Evolutionary conservation across 164 flowering plant species (phyloP), one percentile per base, ranked within the genome.

Genomic region (Euptelea pleiosperma): DNA sequence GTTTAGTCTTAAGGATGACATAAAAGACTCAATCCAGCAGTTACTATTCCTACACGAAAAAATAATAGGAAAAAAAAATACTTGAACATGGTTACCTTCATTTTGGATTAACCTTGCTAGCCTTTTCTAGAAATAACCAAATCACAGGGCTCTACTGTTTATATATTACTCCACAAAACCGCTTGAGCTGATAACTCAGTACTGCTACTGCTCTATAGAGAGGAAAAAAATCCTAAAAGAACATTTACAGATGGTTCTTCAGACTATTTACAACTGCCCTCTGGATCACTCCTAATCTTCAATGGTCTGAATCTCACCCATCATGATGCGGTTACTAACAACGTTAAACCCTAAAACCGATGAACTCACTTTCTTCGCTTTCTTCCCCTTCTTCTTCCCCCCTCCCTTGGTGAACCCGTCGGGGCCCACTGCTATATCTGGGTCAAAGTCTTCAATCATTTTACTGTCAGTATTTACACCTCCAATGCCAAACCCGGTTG

Each of bases 311-410:
- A 89, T 94, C 82, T 94, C 98, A n/a, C 99, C 99, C 99, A 85
- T 94, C 99, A 94, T 91, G 66, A 94, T 91, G 60, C 99, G 77
- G 79, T 91, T 94, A 58, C 99, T 94, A 34, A 89, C 91, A 25
- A 91, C 96, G 44, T 79, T 94, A 62, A 91, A 94, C 24, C 96
- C 99, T 59, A 94, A 64, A 69, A 80, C 93, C 0, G 87, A 41
- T 0, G 91, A 76, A 59, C 81, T 94, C 15, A 94, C 91, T 70
- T 89, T 89, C 81, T 91, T 94, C 55, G 95, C 97, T 63, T 88
- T 88, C 81, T 89, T 94, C 3, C 87, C 89, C 64, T 79, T 87
- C 73, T 87, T 94, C 79, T 86, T 90, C 26, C 83, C 79, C 19
- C 83, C 85, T 15, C 77, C 83, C 61, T 82, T 87, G 4, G 75